Base-by-base conservation (phyloP, 2,329 filamentous ascomycete genomes). In the Penicillium rolfsii region DNA sequence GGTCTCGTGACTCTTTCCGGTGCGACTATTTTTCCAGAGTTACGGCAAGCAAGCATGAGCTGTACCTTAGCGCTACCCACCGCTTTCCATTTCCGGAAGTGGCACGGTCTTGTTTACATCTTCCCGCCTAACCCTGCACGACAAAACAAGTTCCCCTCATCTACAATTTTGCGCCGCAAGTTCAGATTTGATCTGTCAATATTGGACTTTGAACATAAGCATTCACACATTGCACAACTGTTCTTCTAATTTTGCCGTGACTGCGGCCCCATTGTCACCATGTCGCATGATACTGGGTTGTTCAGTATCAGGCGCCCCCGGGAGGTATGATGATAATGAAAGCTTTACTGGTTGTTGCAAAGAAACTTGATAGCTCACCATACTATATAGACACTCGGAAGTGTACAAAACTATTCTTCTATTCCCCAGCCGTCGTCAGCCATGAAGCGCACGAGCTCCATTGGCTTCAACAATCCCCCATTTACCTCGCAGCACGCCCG, bases 341-440 rank as follows among this genome's bases (percentile, higher is more conserved):
- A 7, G n/a, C 41, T 35, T 52, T 57, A 46, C 52, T 52, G 28
- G 35, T 28, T 45, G 41, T 59, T 58, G 55, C 60, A 61, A 57
- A 24, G 16, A 26, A 5, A 33, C 14, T 8, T 35, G 50, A 66
- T 71, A 59, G 70, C 67, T 57, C 57, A 69, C 40, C 58, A 48
- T 57, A 52, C 55, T 38, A 52, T 60, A 11, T 59, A 78, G 92
- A 97, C 95, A 57, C 86, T 98, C 62, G 93, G 90, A 66, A 89
- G 88, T 67, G 87, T 97, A 73, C 94, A 87, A 75, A 87, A 89
- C 76, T 94, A 93, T 76, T 90, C 91, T 22, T 87, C 87, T 24
- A 91, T 99, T 64, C 95, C 95, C 22, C 92, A 96, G 79, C 94
- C 95, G 8, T 85, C 91, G 30, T 98, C 94, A 43, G 91, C 93